These are phyloP conservation scores for Alternaria sp. DNA, from an alignment of 2,329 filamentous ascomycete species.

Conservation along the genomic window DNA sequence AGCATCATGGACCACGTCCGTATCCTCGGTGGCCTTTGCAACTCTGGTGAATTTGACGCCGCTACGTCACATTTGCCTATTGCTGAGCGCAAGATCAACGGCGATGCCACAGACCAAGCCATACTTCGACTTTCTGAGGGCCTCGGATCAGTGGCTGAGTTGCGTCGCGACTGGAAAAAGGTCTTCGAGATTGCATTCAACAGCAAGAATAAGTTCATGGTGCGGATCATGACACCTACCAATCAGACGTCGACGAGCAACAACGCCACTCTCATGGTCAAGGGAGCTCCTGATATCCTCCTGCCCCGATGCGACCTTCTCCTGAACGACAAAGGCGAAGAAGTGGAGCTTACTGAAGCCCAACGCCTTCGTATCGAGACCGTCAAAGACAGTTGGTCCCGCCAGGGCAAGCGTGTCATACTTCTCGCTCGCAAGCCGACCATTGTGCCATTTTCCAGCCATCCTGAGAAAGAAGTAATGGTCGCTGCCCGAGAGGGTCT, in stretches of 20 bases:
- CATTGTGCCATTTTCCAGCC: slow-evolving; percentile 52
- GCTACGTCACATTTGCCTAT: slow-evolving; percentile 68
- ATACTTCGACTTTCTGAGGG: slow-evolving; percentile 75
- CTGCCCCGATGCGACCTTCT: slow-evolving; percentile 69
- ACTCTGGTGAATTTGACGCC: slow-evolving; percentile 78
- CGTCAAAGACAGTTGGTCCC: slow-evolving; percentile 74
- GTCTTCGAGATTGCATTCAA: slow-evolving; percentile 73
- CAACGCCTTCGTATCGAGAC: slow-evolving; percentile 61
- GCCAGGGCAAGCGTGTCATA: slow-evolving; percentile 73
- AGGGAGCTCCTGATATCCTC: slow-evolving; percentile 79
- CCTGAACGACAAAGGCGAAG: slow-evolving; percentile 64
- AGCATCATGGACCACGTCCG: slow-evolving; percentile 63
- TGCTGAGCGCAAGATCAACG: slow-evolving; percentile 70
- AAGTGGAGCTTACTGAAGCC: slow-evolving; percentile 57
- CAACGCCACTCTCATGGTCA: slow-evolving; percentile 70
- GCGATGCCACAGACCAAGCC: slow-evolving; percentile 80
- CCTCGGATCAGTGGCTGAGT: slow-evolving; percentile 67
- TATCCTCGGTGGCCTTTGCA: slow-evolving; percentile 72
- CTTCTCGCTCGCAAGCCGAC: slow-evolving; percentile 70
- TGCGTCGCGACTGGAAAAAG: slow-evolving; percentile 70
- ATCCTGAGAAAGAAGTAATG: slow-evolving; percentile 67
- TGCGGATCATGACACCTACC: slow-evolving; percentile 64
- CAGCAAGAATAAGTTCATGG: slow-evolving; percentile 86
- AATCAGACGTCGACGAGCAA: slow-evolving; percentile 41
- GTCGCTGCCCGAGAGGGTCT: slow-evolving; percentile 61